phyloP scores from a whole-genome alignment of 1,284 basidiomycete species.

The Sporisorium exsertum region DNA sequence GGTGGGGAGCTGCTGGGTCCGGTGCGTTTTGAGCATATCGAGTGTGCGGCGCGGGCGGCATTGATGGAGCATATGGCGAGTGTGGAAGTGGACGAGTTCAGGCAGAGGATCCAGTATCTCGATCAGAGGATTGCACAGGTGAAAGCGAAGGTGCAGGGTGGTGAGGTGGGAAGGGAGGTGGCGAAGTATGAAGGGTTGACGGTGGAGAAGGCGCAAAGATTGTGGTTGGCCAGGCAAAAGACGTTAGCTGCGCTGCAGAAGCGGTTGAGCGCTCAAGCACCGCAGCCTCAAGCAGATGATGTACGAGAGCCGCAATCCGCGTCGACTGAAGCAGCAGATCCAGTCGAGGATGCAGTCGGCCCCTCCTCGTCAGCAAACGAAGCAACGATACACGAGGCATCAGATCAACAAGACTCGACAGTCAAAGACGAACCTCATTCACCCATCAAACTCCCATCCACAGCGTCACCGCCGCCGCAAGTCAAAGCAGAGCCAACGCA shows the following conservation, averaged over 20 bases:
- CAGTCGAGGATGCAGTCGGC: not conserved
- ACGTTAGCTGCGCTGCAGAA: slow-evolving; percentile 47
- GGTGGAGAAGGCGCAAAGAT: slow-evolving; percentile 45
- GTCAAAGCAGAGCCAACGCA: not conserved
- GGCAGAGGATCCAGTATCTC: slow-evolving; percentile 43
- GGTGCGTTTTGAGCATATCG: slow-evolving; percentile 81
- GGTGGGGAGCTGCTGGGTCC: slow-evolving; percentile 80
- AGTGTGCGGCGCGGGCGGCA: slow-evolving; percentile 79
- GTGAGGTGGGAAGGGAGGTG: slow-evolving; percentile 1
- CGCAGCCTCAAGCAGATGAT: not conserved
- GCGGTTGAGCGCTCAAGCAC: not conserved
- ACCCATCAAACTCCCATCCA: not conserved
- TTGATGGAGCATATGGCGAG: slow-evolving; percentile 76
- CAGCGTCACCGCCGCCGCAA: not conserved
- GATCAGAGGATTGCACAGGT: slow-evolving; percentile 39
- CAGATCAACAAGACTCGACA: not conserved
- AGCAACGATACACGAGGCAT: not conserved
- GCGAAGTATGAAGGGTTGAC: slow-evolving; percentile 46
- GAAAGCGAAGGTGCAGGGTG: slow-evolving; percentile 5
- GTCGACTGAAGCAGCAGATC: not conserved
- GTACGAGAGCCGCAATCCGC: not conserved
- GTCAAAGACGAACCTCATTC: not conserved
- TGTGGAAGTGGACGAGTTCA: slow-evolving; percentile 70
- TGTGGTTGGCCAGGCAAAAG: slow-evolving; percentile 53
- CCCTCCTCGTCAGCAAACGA: not conserved